Evolutionary conservation across 2,329 filamentous ascomycete species (phyloP).

Genomic region (Ophiognomonia clavigignenti-juglandacearum): DNA sequence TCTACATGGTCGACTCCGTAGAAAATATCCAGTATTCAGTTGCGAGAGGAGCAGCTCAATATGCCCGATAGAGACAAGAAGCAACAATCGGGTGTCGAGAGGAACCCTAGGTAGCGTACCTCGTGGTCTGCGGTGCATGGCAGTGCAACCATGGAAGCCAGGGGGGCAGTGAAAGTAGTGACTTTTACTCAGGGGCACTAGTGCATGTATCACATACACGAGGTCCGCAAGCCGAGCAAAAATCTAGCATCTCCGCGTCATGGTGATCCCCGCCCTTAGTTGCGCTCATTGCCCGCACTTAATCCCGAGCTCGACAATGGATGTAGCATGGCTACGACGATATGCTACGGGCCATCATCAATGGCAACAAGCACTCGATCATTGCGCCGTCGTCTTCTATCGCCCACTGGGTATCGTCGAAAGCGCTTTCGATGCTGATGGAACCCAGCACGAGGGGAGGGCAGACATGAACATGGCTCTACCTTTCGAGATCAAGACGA

Average conservation of each 20-base stretch:
- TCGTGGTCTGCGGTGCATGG: no score
- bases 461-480: slow-evolving; percentile 20
- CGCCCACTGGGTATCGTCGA: slow-evolving; percentile 18
- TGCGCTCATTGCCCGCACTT: neutral
- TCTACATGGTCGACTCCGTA: no score
- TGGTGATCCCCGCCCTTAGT: neutral
- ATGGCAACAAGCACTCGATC: slow-evolving; percentile 4
- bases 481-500: slow-evolving; percentile 14
- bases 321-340: slow-evolving; percentile 5
- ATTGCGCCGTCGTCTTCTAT: slow-evolving; percentile 1
- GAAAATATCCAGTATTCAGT: no score
- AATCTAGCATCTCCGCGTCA: neutral
- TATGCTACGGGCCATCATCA: slow-evolving; percentile 11
- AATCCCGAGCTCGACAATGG: neutral
- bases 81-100: no score
- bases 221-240: neutral
- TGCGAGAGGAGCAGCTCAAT: no score
- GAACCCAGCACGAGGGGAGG: slow-evolving; percentile 20
- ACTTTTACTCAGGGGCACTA: no score
- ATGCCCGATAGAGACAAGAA: no score
- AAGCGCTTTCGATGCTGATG: slow-evolving; percentile 21
- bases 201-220: no score
- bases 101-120: no score
- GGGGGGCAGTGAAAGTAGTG: no score
- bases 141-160: no score